Base-by-base conservation (phyloP, 148 eudicot genomes). In the Amaranthus cruentus region DNA sequence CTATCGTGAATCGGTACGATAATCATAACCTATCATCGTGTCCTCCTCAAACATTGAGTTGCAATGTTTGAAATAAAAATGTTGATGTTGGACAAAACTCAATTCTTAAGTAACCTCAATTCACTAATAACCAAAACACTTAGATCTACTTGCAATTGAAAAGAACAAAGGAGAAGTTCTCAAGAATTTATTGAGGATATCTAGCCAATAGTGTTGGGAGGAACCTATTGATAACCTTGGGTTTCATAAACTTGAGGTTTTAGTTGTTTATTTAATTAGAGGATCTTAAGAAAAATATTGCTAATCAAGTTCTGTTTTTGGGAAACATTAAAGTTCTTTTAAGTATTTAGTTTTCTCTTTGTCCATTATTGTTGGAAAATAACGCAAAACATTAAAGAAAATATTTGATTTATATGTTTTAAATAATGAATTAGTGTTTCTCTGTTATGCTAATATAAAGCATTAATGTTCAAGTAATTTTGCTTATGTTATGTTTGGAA, bases 171-270 rank as follows among this genome's bases (percentile, higher is more conserved):
- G 87, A 0, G 90, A 83, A 4, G 66, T 83, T 53, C 76, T 84
- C 7, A 81, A 62, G 51, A 69, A 70, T 28, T 51, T 81, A 9
- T 49, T 8, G 82, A 81, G 84, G 21, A 84, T 78, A 51, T 47
- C 77, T 13, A 73, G 18, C 58, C 84, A 77, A 58, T 77, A 68
- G 47, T 87, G 90, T 86, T 87, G 90, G 90, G 90, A 87, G 70
- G 78, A 81, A 7, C 86, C 90, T 21, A 68, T 83, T 6, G 83
- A 83, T 8, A 73, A 77, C 65, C 84, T 87, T n/a, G 86, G 76
- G 1, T 79, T 77, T 51, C 72, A 81, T 38, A 86, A 87, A 73
- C 83, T 87, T 14, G 79, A 75, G 57, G 75, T 75, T 21, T 69
- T 87, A 42, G 75, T 73, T 74, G 86, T 85, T 54, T 85, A 88